Evolutionary conservation across 2,329 filamentous ascomycete species (phyloP).

Genomic region (Clarireedia monteithiana): DNA sequence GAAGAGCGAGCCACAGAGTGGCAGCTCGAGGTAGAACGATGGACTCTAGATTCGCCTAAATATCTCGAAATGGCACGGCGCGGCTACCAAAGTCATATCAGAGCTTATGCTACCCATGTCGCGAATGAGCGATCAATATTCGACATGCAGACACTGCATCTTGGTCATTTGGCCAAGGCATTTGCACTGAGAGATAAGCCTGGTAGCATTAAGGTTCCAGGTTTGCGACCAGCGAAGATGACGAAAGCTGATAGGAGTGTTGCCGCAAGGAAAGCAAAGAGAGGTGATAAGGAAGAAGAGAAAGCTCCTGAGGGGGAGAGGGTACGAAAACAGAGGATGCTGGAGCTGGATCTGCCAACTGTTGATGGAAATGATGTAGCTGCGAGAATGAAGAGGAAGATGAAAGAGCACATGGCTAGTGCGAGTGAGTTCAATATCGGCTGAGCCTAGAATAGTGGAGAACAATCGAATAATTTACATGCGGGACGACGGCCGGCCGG

Average conservation of each 20-base stretch:
- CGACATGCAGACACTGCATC: slow-evolving; percentile 82
- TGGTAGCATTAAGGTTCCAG: slow-evolving; percentile 61
- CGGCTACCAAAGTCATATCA: slow-evolving; percentile 84
- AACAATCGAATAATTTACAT: background rate
- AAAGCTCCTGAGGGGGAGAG: slow-evolving; percentile 29
- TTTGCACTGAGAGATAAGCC: slow-evolving; percentile 87
- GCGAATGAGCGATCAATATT: slow-evolving; percentile 80
- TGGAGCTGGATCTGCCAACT: slow-evolving; percentile 32
- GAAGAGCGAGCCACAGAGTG: slow-evolving; percentile 59
- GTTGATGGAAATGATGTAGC: slow-evolving; percentile 50
- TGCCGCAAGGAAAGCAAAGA: slow-evolving; percentile 29
- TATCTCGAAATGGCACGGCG: slow-evolving; percentile 74
- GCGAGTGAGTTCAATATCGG: slow-evolving; percentile 64
- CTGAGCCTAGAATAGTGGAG: slow-evolving; percentile 24
- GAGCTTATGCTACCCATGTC: slow-evolving; percentile 91
- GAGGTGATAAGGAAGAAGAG: slow-evolving; percentile 29
- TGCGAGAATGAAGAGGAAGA: slow-evolving; percentile 57
- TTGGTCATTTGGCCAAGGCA: slow-evolving; percentile 89
- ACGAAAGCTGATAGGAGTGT: slow-evolving; percentile 34
- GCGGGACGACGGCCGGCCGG: background rate
- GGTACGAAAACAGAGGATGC: slow-evolving; percentile 30
- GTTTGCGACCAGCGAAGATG: slow-evolving; percentile 35
- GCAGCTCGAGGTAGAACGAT: slow-evolving; percentile 59
- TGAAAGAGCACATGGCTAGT: slow-evolving; percentile 46
- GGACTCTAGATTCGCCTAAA: slow-evolving; percentile 54